Evolutionary conservation across 2,329 filamentous ascomycete species (phyloP).

Genomic region (Botrytis fragariae): DNA sequence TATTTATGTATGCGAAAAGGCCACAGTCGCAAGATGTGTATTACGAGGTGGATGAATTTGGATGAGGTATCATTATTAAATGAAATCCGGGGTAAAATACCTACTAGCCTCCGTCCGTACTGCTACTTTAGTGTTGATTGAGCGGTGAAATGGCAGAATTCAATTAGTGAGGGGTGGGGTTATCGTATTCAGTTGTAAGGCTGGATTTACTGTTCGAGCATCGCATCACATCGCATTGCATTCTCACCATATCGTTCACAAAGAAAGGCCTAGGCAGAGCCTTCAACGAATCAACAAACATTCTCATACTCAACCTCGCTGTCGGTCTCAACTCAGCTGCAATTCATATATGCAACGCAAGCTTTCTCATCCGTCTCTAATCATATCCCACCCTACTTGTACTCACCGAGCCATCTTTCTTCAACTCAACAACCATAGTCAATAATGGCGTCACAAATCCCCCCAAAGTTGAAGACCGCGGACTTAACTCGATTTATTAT

Average conservation of each 20-base stretch:
- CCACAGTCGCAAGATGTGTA: conserved; percentile 21
- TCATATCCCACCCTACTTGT: background rate
- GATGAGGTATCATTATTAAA: background rate
- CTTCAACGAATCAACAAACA: background rate
- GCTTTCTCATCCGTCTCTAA: background rate
- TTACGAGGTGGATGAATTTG: conserved; percentile 8
- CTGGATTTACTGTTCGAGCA: background rate
- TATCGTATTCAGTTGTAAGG: background rate
- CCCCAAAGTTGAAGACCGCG: conserved; percentile 70
- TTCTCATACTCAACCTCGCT: background rate
- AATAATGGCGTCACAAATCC: conserved; percentile 70
- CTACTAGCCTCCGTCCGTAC: background rate
- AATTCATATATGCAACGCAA: background rate
- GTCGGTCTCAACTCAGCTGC: background rate
- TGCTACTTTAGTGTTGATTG: background rate
- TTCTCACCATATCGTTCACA: background rate
- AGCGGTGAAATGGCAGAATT: conserved; percentile 1
- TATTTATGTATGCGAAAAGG: conserved; percentile 17
- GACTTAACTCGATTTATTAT: conserved; percentile 83
- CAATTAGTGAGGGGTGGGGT: background rate
- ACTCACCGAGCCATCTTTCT: background rate
- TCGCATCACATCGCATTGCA: background rate
- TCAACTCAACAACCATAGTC: background rate
- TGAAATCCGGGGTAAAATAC: conserved; percentile 21
- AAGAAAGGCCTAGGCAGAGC: background rate